Evolutionary conservation across 2,329 filamentous ascomycete genomes (phyloP).

Genomic region (Onygena corvina): DNA sequence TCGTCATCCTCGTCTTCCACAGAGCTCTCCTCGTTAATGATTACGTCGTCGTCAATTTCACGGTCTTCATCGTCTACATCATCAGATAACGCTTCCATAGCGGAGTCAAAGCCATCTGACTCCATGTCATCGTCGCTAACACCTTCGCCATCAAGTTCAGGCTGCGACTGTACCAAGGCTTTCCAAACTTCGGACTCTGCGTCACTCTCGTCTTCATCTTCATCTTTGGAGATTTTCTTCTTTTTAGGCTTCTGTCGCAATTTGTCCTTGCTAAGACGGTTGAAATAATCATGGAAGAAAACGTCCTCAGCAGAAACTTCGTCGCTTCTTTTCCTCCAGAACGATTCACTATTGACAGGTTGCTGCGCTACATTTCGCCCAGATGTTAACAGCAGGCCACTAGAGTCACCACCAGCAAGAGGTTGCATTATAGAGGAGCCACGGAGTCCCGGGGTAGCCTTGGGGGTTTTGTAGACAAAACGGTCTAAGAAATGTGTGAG

Average conservation of each 20-base stretch:
- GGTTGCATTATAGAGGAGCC: conserved; percentile 97
- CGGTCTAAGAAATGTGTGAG: conserved; percentile 93
- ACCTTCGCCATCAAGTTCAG: conserved; percentile 57
- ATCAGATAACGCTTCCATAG: conserved; percentile 35
- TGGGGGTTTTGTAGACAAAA: conserved; percentile 94
- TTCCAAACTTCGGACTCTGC: conserved; percentile 81
- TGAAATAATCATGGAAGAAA: conserved; percentile 98
- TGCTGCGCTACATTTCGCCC: conserved; percentile 47
- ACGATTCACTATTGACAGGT: conserved; percentile 73
- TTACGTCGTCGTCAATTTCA: conserved; percentile 23
- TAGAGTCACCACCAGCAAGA: conserved; percentile 51
- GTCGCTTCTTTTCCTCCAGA: conserved; percentile 83
- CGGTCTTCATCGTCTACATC: conserved; percentile 26
- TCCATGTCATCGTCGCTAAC: conserved; percentile 49
- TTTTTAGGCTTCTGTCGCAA: conserved; percentile 46
- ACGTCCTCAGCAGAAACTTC: conserved; percentile 84
- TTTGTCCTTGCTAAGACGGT: conserved; percentile 54
- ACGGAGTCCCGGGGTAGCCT: conserved; percentile 51
- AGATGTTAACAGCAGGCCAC: conserved; percentile 49
- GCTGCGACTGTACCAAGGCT: conserved; percentile 68
- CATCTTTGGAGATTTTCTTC: conserved; percentile 38
- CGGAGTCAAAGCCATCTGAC: conserved; percentile 43
- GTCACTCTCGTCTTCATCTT: conserved; percentile 41
- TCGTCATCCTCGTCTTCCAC: conserved; percentile 18
- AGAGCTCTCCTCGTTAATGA: conserved; percentile 13